Evolutionary conservation across 1,284 basidiomycete genomes (phyloP).

Genomic region (Marasmius tenuissimus): DNA sequence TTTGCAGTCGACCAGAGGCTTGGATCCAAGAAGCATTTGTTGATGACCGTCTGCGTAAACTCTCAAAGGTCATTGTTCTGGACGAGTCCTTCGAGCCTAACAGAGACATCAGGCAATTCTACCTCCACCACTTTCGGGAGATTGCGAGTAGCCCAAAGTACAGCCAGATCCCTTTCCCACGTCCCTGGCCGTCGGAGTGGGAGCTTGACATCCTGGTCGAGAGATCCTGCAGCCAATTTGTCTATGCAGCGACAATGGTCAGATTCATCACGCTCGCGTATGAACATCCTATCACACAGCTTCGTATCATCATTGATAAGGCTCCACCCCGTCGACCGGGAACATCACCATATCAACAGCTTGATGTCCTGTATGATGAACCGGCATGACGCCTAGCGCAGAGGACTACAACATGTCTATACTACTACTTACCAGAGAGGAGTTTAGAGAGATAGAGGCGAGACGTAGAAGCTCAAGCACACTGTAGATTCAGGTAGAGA

Average conservation of each 20-base stretch:
- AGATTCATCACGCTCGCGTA: conserved; percentile 5
- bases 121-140: neutral
- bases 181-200: conserved; percentile 6
- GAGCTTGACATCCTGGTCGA: conserved; percentile 1
- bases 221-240: conserved; percentile 10
- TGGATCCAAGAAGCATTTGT: conserved; percentile 15
- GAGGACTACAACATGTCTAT: too few relatives aligned
- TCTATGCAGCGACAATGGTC: conserved; percentile 10
- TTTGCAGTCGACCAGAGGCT: conserved; percentile 19
- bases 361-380: conserved; percentile 11
- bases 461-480: too few relatives aligned
- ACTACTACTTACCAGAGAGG: too few relatives aligned
- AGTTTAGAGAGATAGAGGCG: too few relatives aligned
- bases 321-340: neutral
- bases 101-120: neutral
- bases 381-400: too few relatives aligned
- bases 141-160: neutral
- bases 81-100: neutral
- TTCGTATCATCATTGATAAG: neutral
- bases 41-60: neutral
- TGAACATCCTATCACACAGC: neutral
- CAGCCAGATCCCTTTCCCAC: neutral
- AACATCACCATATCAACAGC: conserved; percentile 1
- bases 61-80: neutral
- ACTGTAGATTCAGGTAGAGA: too few relatives aligned